phyloP scores from a whole-genome alignment of 306 rosid genomes.

The Adenanthera pavonina region DNA sequence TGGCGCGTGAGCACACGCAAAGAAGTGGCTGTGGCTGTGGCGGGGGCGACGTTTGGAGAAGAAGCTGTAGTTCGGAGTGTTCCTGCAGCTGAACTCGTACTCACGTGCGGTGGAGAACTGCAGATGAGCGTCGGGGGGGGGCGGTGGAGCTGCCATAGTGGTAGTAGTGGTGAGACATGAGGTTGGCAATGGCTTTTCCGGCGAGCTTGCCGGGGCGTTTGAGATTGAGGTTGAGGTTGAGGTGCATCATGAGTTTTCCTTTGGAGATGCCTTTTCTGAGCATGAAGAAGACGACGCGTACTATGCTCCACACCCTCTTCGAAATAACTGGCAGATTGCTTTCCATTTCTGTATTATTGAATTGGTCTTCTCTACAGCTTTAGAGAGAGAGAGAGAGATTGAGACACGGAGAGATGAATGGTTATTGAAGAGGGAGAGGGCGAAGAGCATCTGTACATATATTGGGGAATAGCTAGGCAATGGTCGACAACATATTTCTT shows the following conservation, averaged over 20 bases:
- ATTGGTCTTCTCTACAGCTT: not conserved
- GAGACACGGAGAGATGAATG: not conserved
- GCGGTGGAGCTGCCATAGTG: slow-evolving; percentile 35
- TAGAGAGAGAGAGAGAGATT: slow-evolving; percentile 22
- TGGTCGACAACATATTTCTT: too few relatives aligned
- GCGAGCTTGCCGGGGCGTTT: slow-evolving; percentile 89
- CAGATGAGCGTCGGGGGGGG: not conserved
- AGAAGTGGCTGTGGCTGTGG: slow-evolving; percentile 44
- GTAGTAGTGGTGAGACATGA: slow-evolving; percentile 60
- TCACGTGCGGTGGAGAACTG: slow-evolving; percentile 52
- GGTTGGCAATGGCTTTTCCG: slow-evolving; percentile 75
- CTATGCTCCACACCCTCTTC: slow-evolving; percentile 66
- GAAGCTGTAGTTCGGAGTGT: slow-evolving; percentile 60
- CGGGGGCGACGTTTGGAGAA: slow-evolving; percentile 54
- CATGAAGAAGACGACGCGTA: slow-evolving; percentile 73
- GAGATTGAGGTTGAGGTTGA: slow-evolving; percentile 71
- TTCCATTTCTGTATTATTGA: slow-evolving; percentile 47
- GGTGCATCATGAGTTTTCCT: slow-evolving; percentile 63
- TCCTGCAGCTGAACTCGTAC: slow-evolving; percentile 95
- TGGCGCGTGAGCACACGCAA: slow-evolving; percentile 58
- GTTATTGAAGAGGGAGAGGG: slow-evolving; percentile 14
- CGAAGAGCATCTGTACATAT: slow-evolving; percentile 19
- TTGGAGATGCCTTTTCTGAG: slow-evolving; percentile 74
- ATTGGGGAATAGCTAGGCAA: not conserved
- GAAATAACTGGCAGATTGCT: slow-evolving; percentile 49